A percentile compares a stretch with the other conserved stretches of the same genome.
These are phyloP conservation scores for Cyclotella kingstonii DNA, from an alignment of 108 stramenopile genomes.

Conservation along the genomic window DNA sequence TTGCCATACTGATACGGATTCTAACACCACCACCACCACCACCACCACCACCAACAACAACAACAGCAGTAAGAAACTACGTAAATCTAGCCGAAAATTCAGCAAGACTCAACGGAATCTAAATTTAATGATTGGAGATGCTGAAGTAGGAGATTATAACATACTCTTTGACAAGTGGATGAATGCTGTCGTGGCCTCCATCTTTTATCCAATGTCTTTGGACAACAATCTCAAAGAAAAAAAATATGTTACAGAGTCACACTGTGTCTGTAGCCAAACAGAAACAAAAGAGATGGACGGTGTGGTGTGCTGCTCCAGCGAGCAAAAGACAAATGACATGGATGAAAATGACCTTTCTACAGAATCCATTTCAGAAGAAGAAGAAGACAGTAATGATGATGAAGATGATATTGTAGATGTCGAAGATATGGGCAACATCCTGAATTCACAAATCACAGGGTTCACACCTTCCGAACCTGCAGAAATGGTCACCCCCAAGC, in stretches of 20 bases:
- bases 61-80: slow-evolving; percentile 19
- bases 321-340: slow-evolving; percentile 22
- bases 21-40: too few species aligned
- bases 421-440: slow-evolving; percentile 87
- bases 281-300: background rate
- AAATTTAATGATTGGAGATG: slow-evolving; percentile 72
- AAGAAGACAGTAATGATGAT: slow-evolving; percentile 45
- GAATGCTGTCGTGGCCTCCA: slow-evolving; percentile 31
- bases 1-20: too few species aligned
- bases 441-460: slow-evolving; percentile 37
- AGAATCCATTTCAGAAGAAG: slow-evolving; percentile 38
- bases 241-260: background rate
- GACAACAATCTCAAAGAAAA: background rate
- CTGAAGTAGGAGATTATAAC: slow-evolving; percentile 65
- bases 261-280: background rate
- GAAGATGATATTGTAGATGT: slow-evolving; percentile 82
- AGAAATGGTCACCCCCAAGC: slow-evolving; percentile 94
- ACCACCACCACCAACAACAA: slow-evolving; percentile 10
- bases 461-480: slow-evolving; percentile 41
- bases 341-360: slow-evolving; percentile 44
- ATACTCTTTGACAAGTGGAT: slow-evolving; percentile 50
- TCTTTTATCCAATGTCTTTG: background rate
- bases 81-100: too few species aligned
- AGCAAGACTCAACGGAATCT: too few species aligned
- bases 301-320: background rate